phyloP scores from a whole-genome alignment of 768 basidiomycete genomes.

The Tubosaeta sp. region DNA sequence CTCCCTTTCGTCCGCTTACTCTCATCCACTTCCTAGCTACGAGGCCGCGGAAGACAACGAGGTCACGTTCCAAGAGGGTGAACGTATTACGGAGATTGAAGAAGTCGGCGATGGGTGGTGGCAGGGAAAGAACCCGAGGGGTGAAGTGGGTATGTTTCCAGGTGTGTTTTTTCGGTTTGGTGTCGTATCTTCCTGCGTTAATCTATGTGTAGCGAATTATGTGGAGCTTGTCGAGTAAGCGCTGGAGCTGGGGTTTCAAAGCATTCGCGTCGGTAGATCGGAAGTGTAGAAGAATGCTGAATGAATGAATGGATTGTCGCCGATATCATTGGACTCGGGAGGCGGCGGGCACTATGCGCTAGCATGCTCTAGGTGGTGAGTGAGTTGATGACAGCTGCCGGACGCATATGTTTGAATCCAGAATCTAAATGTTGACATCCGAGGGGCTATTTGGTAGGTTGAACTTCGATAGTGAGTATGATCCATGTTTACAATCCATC shows the following conservation, averaged over 20 bases:
- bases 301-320: background rate
- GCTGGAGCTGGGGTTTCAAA: background rate
- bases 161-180: conserved; percentile 40
- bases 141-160: conserved; percentile 69
- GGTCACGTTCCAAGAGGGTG: conserved; percentile 79
- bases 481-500: too few species aligned
- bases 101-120: conserved; percentile 88
- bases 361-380: too few species aligned
- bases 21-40: conserved; percentile 49
- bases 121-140: conserved; percentile 59
- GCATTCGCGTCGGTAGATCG: background rate
- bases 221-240: conserved; percentile 14
- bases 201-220: conserved; percentile 12
- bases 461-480: too few species aligned
- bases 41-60: conserved; percentile 93
- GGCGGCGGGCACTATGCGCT: too few species aligned
- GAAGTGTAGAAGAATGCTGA: background rate
- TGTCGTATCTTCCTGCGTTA: background rate
- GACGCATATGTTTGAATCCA: too few species aligned
- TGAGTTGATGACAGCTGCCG: too few species aligned
- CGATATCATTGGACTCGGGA: too few species aligned
- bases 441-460: too few species aligned
- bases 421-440: too few species aligned
- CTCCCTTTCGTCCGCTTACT: too few species aligned
- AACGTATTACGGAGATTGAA: conserved; percentile 73